Base-by-base conservation (phyloP, 192 early-diverging fungal genomes). In the Borealophlyctis nickersoniae region DNA sequence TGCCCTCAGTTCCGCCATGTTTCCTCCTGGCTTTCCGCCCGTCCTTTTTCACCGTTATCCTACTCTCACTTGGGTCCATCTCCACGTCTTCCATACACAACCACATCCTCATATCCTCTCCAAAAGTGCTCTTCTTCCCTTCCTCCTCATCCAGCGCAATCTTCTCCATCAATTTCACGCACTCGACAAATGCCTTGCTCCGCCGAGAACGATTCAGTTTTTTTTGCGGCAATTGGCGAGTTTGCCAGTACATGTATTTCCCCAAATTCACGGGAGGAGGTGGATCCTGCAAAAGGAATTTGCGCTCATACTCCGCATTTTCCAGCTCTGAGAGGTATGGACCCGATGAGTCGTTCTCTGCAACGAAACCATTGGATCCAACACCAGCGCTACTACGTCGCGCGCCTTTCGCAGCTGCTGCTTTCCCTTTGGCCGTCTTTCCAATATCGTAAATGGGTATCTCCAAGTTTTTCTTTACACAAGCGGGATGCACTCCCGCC, bases 401-500 rank as follows among this genome's bases (percentile, higher is more conserved):
- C n/a, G n/a, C n/a, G n/a, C n/a, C n/a, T n/a, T n/a, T 65, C 59
- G 19, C 16, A 29, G 11, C 16, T 13, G 11, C 34, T 26, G 63
- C 23, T 19, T 45, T 45, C 7, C 39, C 19, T 19, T 45, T 45
- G 9, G 9, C 39, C 39, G 9, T 45, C 39, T 19, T 19, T 19
- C 19, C 19, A 7, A 7, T 45, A 7, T 65, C 48, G 56, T 79
- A 85, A 16, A 62, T 58, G 0, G 76, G 73, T 24, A 90, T 86
- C 19, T 68, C 67, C 19, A 91, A 53, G 31, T 67, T 54, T 57
- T 78, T 62, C 19, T 80, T 67, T n/a, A 76, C 72, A 34, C 77
- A 79, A 0, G 64, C 65, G 4, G 88, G 88, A 24, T 36, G 34
- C 1, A 71, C 66, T 0, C 68, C 67, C 11, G 31, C 13, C 0